Evolutionary conservation across 225 moss, liverwort and hornwort genomes (phyloP), one percentile per base, ranked within the genome.

Genomic region (Sphagnum contortum): DNA sequence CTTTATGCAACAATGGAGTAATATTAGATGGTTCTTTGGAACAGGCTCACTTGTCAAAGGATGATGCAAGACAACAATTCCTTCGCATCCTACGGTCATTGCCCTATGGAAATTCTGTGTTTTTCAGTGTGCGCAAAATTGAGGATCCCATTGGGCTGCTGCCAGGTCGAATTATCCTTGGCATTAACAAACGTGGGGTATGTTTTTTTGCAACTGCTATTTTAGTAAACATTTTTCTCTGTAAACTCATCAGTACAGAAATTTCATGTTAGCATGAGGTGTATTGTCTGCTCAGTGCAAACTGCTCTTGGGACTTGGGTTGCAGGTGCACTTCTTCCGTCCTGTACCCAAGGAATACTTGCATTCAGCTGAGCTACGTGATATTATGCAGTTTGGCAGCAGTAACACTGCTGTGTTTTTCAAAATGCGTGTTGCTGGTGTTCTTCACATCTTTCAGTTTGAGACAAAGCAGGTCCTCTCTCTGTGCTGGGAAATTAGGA

Each of bases 371-470:
- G 94, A 91, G 78, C 80, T 95, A 55, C 85, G 94, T 75, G 94
- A 95, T 70, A 95, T 95, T 60, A 95, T 95, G 94, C 94, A 95
- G 75, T 95, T 95, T 73, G 94, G 94, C 12, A 95, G 94, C 70
- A 95, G 94, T 76, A 95, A 95, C 61, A 91, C 91, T 61, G 94
- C 94, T 12, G 94, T 95, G 47, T 95, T 95, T 74, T 95, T 95
- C 75, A 95, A 95, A 74, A 95, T 95, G 94, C 84, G 94, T 71
- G 94, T 95, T 63, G 91, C 94, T 45, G 94, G 94, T 70, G 91
- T 95, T 47, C 84, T 95, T 74, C 91, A 91, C 66, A 91, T 95
- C 71, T 91, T 95, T 54, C 91, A 95, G 70, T 95, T 95, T 73
- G 94, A 95, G 80, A 91, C 94, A 44, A 95, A 95, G 73, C 89